phyloP scores from a whole-genome alignment of 2,329 filamentous ascomycete species.

The Aspergillus amoenus region DNA sequence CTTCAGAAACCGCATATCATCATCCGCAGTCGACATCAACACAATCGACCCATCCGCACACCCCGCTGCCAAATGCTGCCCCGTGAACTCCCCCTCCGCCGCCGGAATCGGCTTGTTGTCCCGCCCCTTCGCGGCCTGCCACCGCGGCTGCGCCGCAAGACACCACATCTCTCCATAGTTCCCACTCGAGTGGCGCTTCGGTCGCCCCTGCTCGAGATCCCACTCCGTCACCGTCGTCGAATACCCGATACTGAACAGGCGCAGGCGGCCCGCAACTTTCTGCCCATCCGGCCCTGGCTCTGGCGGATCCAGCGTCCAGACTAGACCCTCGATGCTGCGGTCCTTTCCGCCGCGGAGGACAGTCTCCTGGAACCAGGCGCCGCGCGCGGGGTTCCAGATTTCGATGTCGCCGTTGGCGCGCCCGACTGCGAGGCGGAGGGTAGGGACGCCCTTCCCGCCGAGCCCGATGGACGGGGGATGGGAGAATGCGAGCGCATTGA shows the following conservation, averaged over 20 bases:
- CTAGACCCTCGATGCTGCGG: slow-evolving; percentile 83
- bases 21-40: slow-evolving; percentile 80
- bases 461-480: slow-evolving; percentile 59
- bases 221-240: slow-evolving; percentile 92
- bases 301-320: slow-evolving; percentile 85
- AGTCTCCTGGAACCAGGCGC: slow-evolving; percentile 85
- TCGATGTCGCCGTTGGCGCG: slow-evolving; percentile 95
- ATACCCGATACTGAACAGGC: slow-evolving; percentile 95
- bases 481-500: slow-evolving; percentile 93
- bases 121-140: slow-evolving; percentile 40
- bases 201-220: slow-evolving; percentile 78
- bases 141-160: slow-evolving; percentile 77
- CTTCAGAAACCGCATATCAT: slow-evolving; percentile 76
- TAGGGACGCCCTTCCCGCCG: slow-evolving; percentile 52
- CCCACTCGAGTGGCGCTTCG: slow-evolving; percentile 79
- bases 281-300: slow-evolving; percentile 58
- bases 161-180: slow-evolving; percentile 98
- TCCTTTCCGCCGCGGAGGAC: slow-evolving; percentile 80
- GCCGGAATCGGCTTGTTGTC: slow-evolving; percentile 36
- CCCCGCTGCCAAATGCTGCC: slow-evolving; percentile 74
- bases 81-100: slow-evolving; percentile 40
- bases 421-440: slow-evolving; percentile 79
- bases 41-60: slow-evolving; percentile 90
- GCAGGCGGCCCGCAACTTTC: slow-evolving; percentile 67
- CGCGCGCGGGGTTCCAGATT: slow-evolving; percentile 87